Evolutionary conservation across 495 filamentous ascomycete species (phyloP), one percentile per base, ranked within the genome.

Genomic region (Annulohypoxylon nitens): DNA sequence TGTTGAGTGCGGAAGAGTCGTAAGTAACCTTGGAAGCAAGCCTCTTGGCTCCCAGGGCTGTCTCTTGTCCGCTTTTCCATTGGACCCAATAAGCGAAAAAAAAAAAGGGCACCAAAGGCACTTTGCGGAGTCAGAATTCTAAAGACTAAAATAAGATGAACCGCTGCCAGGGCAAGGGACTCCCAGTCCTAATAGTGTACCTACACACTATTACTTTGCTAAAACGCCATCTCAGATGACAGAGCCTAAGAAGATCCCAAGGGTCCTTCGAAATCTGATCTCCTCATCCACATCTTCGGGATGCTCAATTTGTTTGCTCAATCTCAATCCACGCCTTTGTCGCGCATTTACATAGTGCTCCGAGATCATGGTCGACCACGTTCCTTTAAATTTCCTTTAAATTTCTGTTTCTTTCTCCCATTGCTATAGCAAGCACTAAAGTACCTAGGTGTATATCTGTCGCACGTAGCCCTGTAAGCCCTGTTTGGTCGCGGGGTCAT

Each of bases 81-180:
- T 74, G 71, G 67, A 47, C 58, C 67, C 62, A 50, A 67, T 67
- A 70, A 74, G 67, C 67, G 67, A 70, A 75, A 30, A 64, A 75
- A 39, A 14, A 39, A 2, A 36, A 70, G 70, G 67, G 61, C 57
- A 70, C 71, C 25, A 67, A 71, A 25, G 20, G 37, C 33, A 65
- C 30, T 30, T 63, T 69, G 73, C 61, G 58, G 68, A 71, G 73
- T 72, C 59, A 69, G 73, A 75, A 75, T 71, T 71, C 72, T 71
- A 72, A 75, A 67, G 43, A 71, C 68, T 72, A 75, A 75, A 75
- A 75, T 71, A 75, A 69, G 62, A 72, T 69, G 63, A 61, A 67
- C 62, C 68, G 67, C 71, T 70, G 63, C 61, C 71, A 70, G 62
- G 67, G 58, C 71, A 68, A 60, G 67, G 67, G 66, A 70, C 60